Evolutionary conservation across 257 asterid genomes (phyloP).

Genomic region (Sherardia arvensis): DNA sequence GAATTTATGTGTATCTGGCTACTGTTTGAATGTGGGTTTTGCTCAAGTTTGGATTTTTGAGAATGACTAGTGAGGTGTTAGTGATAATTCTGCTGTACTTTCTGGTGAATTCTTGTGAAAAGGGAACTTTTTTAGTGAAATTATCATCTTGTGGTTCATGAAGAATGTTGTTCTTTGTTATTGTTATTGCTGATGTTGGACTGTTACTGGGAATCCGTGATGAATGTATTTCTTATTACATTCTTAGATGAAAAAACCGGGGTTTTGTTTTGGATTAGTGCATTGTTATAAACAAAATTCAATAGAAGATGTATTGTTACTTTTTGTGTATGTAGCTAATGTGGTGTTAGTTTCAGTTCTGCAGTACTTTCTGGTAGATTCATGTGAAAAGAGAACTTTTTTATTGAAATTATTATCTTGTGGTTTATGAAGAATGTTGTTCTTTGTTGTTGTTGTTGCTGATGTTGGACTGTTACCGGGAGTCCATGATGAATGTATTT

Average conservation of each 20-base stretch:
- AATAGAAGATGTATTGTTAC: not conserved
- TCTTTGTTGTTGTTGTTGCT: not conserved
- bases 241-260: not conserved
- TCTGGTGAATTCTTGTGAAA: not conserved
- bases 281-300: not conserved
- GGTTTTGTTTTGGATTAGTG: not conserved
- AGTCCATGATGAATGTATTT: not conserved
- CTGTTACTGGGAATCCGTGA: not conserved
- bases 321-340: not conserved
- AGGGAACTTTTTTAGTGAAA: not conserved
- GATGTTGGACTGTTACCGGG: not conserved
- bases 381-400: not conserved
- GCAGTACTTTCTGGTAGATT: not conserved
- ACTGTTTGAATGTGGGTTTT: not conserved
- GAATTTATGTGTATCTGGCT: not conserved
- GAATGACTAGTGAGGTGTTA: not conserved
- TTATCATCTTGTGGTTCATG: not conserved
- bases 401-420: not conserved
- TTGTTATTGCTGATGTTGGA: not conserved
- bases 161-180: not conserved
- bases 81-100: not conserved
- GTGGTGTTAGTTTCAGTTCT: not conserved
- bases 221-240: not conserved
- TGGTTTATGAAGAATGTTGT: not conserved
- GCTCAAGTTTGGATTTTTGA: not conserved